Evolutionary conservation across 345 rosid genomes (phyloP).

Genomic region (Aquilaria malaccensis): DNA sequence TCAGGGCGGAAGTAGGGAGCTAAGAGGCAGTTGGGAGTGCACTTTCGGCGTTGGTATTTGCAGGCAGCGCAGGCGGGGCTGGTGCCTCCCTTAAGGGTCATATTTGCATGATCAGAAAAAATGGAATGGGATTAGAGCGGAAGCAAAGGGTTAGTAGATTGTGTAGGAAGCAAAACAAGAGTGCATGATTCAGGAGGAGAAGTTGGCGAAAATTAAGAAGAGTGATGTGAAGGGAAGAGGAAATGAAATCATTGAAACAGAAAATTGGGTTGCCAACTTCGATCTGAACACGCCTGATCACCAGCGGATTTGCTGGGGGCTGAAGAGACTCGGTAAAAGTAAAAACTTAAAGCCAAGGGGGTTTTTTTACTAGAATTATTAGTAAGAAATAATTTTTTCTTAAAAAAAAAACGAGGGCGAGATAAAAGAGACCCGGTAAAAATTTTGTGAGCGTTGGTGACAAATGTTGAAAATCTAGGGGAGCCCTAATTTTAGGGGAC

Average conservation of each 20-base stretch:
- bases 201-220: too few species aligned
- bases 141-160: too few species aligned
- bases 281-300: conserved; percentile 36
- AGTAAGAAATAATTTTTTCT: not conserved
- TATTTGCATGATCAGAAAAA: conserved; percentile 16
- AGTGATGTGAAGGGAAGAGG: not conserved
- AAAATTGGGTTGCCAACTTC: conserved; percentile 17
- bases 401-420: not conserved
- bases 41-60: conserved; percentile 79
- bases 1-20: conserved; percentile 86
- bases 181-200: too few species aligned
- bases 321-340: conserved; percentile 34
- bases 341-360: not conserved
- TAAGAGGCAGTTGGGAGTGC: conserved; percentile 58
- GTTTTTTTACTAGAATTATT: not conserved
- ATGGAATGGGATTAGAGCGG: not conserved
- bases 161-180: too few species aligned
- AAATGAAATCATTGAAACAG: conserved; percentile 18
- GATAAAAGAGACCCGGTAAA: too few species aligned
- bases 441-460: not conserved
- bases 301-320: conserved; percentile 37
- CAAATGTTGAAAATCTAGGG: conserved; percentile 14
- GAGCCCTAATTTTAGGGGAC: not conserved
- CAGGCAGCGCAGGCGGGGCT: conserved; percentile 96
- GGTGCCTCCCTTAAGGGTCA: conserved; percentile 90